These are phyloP conservation scores for Cryphonectria parasitica DNA, from an alignment of 2,329 filamentous ascomycete species.

Conservation along the genomic window DNA sequence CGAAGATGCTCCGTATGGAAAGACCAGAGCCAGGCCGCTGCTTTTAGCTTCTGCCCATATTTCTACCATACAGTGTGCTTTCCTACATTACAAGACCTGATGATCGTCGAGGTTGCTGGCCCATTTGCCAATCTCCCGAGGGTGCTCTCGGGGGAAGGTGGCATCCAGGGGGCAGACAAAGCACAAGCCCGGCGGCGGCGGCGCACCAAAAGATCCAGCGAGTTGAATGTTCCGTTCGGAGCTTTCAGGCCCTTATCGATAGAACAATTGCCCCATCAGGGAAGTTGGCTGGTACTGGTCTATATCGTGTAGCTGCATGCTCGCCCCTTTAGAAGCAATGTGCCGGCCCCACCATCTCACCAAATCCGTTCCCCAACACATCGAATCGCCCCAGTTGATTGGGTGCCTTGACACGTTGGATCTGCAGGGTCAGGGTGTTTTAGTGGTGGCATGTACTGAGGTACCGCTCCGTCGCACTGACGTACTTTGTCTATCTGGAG, in stretches of 20 bases:
- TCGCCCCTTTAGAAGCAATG: slow-evolving; percentile 1
- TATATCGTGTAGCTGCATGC: neutral
- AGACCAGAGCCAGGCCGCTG: neutral
- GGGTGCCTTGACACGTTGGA: slow-evolving; percentile 16
- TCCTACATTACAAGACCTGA: neutral
- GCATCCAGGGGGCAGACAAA: neutral
- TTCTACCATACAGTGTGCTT: neutral
- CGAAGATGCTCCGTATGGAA: slow-evolving; percentile 15
- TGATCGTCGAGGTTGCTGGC: neutral
- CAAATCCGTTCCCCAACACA: slow-evolving; percentile 29
- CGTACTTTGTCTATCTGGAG: neutral
- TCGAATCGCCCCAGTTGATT: slow-evolving; percentile 20
- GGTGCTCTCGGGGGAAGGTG: slow-evolving; percentile 19
- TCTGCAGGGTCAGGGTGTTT: slow-evolving; percentile 16
- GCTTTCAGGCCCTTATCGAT: slow-evolving; percentile 20
- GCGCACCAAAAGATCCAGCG: neutral
- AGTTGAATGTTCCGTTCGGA: slow-evolving; percentile 17
- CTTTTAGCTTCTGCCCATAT: neutral
- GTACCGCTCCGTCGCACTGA: neutral
- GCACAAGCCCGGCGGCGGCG: neutral
- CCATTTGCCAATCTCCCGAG: slow-evolving; percentile 16
- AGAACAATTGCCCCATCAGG: slow-evolving; percentile 2
- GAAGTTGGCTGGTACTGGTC: neutral
- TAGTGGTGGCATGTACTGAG: neutral
- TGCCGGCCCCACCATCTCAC: slow-evolving; percentile 28